phyloP scores from a whole-genome alignment of 176 grass and related monocot genomes.

The Urochloa ruziziensis region DNA sequence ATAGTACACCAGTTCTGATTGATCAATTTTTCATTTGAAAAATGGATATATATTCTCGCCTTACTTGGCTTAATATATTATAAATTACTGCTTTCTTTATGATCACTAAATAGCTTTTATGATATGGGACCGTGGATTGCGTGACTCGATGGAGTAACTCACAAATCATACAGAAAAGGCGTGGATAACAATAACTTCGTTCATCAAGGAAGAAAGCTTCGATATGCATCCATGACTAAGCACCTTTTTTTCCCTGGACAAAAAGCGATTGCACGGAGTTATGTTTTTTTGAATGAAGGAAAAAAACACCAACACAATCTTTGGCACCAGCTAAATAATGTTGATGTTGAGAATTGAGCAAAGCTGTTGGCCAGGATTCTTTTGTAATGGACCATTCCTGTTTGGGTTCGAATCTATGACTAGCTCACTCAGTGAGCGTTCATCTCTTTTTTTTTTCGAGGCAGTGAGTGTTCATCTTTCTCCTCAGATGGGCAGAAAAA shows the following conservation, averaged over 20 bases:
- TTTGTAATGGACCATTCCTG: too few relatives aligned
- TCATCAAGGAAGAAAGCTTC: not conserved
- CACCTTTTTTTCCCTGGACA: not conserved
- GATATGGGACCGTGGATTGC: not conserved
- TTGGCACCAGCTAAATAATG: not conserved
- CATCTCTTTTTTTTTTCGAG: too few relatives aligned
- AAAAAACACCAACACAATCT: not conserved
- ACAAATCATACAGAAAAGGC: not conserved
- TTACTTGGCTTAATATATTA: not conserved
- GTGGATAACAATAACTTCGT: not conserved
- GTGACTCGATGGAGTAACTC: not conserved
- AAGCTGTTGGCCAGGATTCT: too few relatives aligned
- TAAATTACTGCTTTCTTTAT: not conserved
- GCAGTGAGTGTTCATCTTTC: not conserved
- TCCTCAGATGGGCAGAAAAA: not conserved
- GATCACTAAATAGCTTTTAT: not conserved
- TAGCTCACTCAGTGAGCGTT: too few relatives aligned
- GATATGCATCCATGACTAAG: not conserved
- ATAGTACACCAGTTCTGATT: not conserved
- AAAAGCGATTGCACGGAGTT: not conserved
- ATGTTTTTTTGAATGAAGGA: not conserved
- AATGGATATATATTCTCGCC: not conserved
- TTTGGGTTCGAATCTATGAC: too few relatives aligned
- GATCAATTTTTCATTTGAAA: not conserved
- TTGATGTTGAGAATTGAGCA: not conserved